These are phyloP conservation scores for Monosporozyma siamensis DNA, from an alignment of 805 yeast genomes.

Conservation along the genomic window DNA sequence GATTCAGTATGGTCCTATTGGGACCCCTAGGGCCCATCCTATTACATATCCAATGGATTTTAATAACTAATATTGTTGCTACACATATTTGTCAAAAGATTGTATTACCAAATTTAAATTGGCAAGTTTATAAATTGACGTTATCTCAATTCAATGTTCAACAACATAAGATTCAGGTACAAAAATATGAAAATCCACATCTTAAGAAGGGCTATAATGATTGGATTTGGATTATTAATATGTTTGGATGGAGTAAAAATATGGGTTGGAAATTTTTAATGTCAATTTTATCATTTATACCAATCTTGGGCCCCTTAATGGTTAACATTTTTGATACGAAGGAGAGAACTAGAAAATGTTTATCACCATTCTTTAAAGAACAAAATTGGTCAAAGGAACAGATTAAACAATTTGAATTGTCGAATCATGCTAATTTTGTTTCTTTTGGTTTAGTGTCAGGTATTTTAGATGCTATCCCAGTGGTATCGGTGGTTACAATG, in stretches of 20 bases:
- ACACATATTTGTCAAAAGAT: conserved; percentile 18
- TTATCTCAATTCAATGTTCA: background rate
- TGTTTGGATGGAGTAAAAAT: background rate
- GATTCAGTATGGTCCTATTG: conserved; percentile 14
- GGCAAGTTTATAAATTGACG: conserved; percentile 6
- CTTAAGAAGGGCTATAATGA: background rate
- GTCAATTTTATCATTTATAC: conserved; percentile 15
- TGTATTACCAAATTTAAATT: conserved; percentile 18
- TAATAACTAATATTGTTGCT: conserved; percentile 24
- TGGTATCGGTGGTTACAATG: conserved; percentile 43
- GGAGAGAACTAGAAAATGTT: conserved; percentile 21
- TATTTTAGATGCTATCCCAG: conserved; percentile 45
- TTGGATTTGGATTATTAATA: background rate
- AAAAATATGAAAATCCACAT: background rate
- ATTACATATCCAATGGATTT: conserved; percentile 25
- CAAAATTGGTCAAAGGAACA: conserved; percentile 20
- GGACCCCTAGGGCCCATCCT: conserved; percentile 28
- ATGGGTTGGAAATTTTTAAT: background rate
- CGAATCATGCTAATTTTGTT: conserved; percentile 33
- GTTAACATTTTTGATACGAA: conserved; percentile 22
- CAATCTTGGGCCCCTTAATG: conserved; percentile 29
- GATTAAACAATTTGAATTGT: conserved; percentile 28
- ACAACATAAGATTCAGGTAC: background rate
- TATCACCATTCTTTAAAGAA: conserved; percentile 19
- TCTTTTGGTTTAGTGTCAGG: conserved; percentile 46